Evolutionary conservation across 2,329 filamentous ascomycete genomes (phyloP), one percentile per base, ranked within the genome.

Genomic region (Huntiella abstrusa): DNA sequence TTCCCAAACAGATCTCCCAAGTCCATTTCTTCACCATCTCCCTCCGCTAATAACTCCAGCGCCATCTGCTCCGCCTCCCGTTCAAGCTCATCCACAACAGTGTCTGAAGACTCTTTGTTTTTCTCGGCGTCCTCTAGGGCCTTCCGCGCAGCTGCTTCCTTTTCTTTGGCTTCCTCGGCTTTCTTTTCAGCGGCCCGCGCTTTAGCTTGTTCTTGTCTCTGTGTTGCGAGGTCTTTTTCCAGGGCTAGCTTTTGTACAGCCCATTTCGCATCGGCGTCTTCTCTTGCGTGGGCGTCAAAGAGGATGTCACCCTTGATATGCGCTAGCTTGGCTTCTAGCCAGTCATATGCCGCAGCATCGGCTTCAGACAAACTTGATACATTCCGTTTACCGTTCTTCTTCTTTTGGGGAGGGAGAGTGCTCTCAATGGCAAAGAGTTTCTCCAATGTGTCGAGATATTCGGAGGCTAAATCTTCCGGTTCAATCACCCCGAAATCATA

Each of bases 301-400:
- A 88, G 63, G 12, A 85, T 67, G 56, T 88, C 83, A 19, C 75
- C 80, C 55, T 91, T 80, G 37, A 95, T 83, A 51, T 73, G 73
- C 34, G 76, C 70, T 35, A 95, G 64, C 57, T 87, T 92, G 12
- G 77, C 75, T 36, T 80, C 69, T 2, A 93, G 61, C 54, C 77
- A 83, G 7, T 71, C 70, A 38, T 77, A 65, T 51, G 74, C 70
- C 16, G 71, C 59, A 12, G 61, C 58, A 22, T 64, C 59, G 7
- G 55, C 53, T 1, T 61, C 47, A 16, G 38, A 33, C 55, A 5
- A 49, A 34, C 16, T 54, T 49, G 3, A 36, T 16, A 34, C 5
- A 17, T 55, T 52, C 7, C 54, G 54, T 28, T 52, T 46, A 22
- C 51, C 58, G 50, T 66, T 64, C 15, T 35, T 42, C 19, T 45